Percentiles rank a stretch among this genome's conserved stretches.
Evolutionary conservation across 495 filamentous ascomycete genomes (phyloP).

Genomic region (Staphylotrichum longicolle): DNA sequence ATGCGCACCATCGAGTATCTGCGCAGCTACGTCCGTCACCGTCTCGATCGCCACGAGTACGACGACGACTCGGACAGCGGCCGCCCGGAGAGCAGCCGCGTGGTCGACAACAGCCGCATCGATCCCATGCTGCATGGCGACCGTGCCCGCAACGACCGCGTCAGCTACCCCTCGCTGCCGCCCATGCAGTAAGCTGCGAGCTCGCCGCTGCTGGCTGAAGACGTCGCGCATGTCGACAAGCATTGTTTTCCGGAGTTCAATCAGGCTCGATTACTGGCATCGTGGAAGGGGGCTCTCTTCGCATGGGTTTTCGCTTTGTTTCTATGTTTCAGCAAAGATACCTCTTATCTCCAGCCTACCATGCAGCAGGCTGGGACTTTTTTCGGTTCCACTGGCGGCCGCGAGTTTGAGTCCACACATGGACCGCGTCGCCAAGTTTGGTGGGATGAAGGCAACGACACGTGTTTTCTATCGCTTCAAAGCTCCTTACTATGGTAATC

Average conservation of each 20-base stretch:
- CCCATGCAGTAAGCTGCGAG: conserved; percentile 7
- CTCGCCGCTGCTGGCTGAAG: not conserved
- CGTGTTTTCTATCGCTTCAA: not conserved
- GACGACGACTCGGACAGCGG: conserved; percentile 40
- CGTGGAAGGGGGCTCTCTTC: not conserved
- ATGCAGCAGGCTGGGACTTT: conserved; percentile 2
- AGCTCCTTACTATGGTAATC: not conserved
- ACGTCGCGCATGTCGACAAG: too few species aligned
- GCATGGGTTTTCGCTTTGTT: not conserved
- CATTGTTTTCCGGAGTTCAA: not conserved
- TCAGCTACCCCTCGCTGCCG: conserved; percentile 19
- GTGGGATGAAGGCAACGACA: not conserved
- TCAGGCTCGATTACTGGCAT: not conserved
- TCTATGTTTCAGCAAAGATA: conserved; percentile 8
- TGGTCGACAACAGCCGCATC: conserved; percentile 28
- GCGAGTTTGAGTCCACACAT: too few species aligned
- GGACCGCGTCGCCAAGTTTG: not conserved
- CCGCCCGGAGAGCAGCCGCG: conserved; percentile 15
- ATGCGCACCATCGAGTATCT: conserved; percentile 76
- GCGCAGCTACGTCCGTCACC: conserved; percentile 62
- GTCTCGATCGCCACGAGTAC: conserved; percentile 63
- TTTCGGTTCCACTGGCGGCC: too few species aligned
- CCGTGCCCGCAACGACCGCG: conserved; percentile 8
- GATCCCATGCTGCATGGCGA: conserved; percentile 30
- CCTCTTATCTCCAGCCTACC: conserved; percentile 4